Percentiles rank a stretch among this genome's conserved stretches.
phyloP scores from a whole-genome alignment of 2,329 filamentous ascomycete species.

The Pyrenochaeta sp. region DNA sequence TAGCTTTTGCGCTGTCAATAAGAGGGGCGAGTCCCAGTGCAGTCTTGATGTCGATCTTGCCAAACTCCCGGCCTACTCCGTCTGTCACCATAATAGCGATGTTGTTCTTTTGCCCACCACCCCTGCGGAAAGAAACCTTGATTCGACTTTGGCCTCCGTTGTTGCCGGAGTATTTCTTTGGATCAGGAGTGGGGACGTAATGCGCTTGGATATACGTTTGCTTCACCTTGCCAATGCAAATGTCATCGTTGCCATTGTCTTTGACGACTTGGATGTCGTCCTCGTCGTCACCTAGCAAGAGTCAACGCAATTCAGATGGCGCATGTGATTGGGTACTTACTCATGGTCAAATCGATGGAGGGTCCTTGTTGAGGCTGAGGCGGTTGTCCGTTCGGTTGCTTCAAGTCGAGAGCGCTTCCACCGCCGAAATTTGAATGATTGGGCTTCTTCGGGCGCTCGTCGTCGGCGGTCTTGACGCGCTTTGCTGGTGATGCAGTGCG shows the following conservation, averaged over 20 bases:
- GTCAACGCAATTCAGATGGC: conserved; percentile 24
- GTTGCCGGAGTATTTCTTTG: conserved; percentile 67
- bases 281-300: conserved; percentile 64
- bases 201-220: conserved; percentile 72
- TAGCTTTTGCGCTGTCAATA: conserved; percentile 68
- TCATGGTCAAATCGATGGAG: conserved; percentile 47
- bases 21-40: conserved; percentile 74
- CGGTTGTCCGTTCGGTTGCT: conserved; percentile 38
- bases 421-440: conserved; percentile 22
- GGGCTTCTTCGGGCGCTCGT: conserved; percentile 28
- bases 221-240: conserved; percentile 83
- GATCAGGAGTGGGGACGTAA: conserved; percentile 73
- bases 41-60: conserved; percentile 73
- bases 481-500: conserved; percentile 64
- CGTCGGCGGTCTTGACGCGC: conserved; percentile 38
- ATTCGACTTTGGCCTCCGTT: conserved; percentile 70
- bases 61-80: conserved; percentile 74
- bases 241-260: conserved; percentile 71
- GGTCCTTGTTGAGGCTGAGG: conserved; percentile 14
- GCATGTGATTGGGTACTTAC: conserved; percentile 22
- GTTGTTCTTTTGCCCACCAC: conserved; percentile 61
- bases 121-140: conserved; percentile 73
- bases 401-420: conserved; percentile 54
- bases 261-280: conserved; percentile 67
- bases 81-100: conserved; percentile 82